Base-by-base conservation (phyloP, 306 rosid genomes). In the Alnus rubra region DNA sequence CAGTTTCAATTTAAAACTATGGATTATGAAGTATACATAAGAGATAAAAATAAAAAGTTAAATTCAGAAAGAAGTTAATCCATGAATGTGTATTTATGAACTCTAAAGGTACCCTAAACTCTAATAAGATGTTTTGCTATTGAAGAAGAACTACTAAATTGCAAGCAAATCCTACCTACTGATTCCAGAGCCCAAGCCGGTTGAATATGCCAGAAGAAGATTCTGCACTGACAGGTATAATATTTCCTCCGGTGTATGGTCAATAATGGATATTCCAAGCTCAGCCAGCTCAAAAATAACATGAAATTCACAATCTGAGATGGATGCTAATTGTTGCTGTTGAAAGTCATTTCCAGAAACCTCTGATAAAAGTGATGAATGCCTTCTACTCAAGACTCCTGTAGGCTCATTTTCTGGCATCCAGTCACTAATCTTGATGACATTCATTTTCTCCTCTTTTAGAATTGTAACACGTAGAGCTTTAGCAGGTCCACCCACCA, bases 171-270 rank as follows among this genome's bases (percentile, higher is more conserved):
- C 84, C 80, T 85, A 93, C 98, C 98, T 83, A 83, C 98, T 91
- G 81, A 91, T 85, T 78, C 98, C 98, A 16, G 93, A 93, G 84
- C 90, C 98, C 84, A 93, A 82, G 82, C 98, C 98, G 45, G 98
- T 88, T 54, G 98, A 93, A 85, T 88, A 92, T 67, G 98, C 86
- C 78, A 90, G 77, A 76, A 90, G 86, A 81, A 93, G 93, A 90
- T 91, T 91, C 84, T 87, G 98, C 83, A 91, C 86, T 3, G 98
- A 93, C 62, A 93, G 84, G 86, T 88, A 93, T 80, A 91, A 81
- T 75, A 93, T 91, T 82, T 93, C 98, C 85, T 93, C 98, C 9
- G 98, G 98, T 49, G 98, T 91, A 84, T 93, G 98, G 78, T 93
- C 98, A 85, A 92, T 74, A 63, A 93, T 76, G 64, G 98, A 93